A percentile compares a stretch with the other conserved stretches of the same genome.
Conservation (phyloP, 768 basidiomycete species). For the Kwoniella newhampshirensis region DNA sequence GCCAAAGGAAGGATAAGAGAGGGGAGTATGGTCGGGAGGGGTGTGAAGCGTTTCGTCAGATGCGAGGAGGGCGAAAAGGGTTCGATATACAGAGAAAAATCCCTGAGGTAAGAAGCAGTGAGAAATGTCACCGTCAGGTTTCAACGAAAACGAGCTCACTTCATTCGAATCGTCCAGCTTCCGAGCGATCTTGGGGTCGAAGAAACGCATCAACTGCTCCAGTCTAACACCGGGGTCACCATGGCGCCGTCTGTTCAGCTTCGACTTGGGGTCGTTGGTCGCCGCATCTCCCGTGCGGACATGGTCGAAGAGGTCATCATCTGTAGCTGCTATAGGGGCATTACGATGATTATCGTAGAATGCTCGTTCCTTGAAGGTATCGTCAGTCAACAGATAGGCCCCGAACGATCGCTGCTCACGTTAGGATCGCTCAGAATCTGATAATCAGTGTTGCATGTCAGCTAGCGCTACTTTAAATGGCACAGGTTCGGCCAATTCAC, state of each 20-base stretch:
- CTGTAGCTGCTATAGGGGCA: slow-evolving; percentile 74
- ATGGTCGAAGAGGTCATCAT: slow-evolving; percentile 83
- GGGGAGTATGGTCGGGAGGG: slow-evolving; percentile 47
- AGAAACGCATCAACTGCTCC: slow-evolving; percentile 78
- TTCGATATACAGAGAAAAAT: slow-evolving; percentile 85
- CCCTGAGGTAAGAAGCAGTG: slow-evolving; percentile 58
- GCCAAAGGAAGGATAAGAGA: slow-evolving; percentile 82
- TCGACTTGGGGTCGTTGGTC: slow-evolving; percentile 52
- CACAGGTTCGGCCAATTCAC: slow-evolving; percentile 55
- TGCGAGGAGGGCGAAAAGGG: slow-evolving; percentile 77
- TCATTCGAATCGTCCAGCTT: slow-evolving; percentile 56
- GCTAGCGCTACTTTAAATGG: not conserved
- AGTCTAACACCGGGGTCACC: slow-evolving; percentile 75
- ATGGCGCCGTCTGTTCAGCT: slow-evolving; percentile 55
- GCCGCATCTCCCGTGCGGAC: slow-evolving; percentile 67
- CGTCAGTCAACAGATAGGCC: slow-evolving; percentile 26
- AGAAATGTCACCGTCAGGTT: slow-evolving; percentile 56
- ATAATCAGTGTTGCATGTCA: not conserved
- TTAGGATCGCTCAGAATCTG: slow-evolving; percentile 93
- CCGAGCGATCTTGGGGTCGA: slow-evolving; percentile 59
- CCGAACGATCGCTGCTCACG: slow-evolving; percentile 58
- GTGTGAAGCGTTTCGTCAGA: slow-evolving; percentile 69
- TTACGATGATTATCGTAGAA: slow-evolving; percentile 96
- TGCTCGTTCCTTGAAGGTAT: slow-evolving; percentile 71
- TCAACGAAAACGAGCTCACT: slow-evolving; percentile 59